Evolutionary conservation across 2,329 filamentous ascomycete species (phyloP).

Genomic region (Colletotrichum sp.): DNA sequence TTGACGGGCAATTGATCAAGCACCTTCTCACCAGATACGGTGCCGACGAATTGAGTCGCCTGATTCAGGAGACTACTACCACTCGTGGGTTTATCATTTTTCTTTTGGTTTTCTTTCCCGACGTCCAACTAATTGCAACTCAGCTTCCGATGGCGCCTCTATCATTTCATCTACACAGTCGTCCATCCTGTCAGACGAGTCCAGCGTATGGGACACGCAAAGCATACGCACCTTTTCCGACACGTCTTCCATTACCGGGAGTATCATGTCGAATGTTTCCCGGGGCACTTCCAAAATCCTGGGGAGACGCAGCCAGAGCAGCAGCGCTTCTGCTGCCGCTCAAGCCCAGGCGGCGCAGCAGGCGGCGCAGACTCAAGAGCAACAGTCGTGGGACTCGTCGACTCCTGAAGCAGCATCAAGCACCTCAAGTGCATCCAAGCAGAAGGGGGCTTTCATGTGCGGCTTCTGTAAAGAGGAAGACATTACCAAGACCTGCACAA

Average conservation of each 20-base stretch:
- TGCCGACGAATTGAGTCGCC: conserved; percentile 34
- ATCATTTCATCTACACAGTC: conserved; percentile 39
- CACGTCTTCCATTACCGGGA: conserved; percentile 42
- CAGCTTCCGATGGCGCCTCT: conserved; percentile 34
- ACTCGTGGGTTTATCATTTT: conserved; percentile 30
- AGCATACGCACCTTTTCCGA: conserved; percentile 44
- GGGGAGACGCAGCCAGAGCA: conserved; percentile 27
- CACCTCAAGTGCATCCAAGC: conserved; percentile 33
- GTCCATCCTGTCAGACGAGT: conserved; percentile 39
- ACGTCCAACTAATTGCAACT: neutral
- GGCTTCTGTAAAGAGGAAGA: conserved; percentile 47
- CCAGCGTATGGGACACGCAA: conserved; percentile 40
- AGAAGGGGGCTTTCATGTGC: conserved; percentile 42
- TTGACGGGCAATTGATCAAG: conserved; percentile 39
- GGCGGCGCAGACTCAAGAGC: conserved; percentile 1
- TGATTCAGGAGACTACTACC: conserved; percentile 36
- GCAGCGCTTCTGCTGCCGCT: conserved; percentile 14
- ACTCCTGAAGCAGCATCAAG: conserved; percentile 27
- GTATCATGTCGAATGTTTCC: conserved; percentile 46
- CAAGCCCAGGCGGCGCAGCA: conserved; percentile 17
- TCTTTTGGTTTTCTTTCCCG: neutral
- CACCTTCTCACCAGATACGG: conserved; percentile 38
- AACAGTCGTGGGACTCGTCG: conserved; percentile 11
- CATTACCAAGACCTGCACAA: conserved; percentile 47
- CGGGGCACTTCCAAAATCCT: conserved; percentile 39